These are phyloP conservation scores for Solanum clarkiae DNA, from an alignment of 257 asterid species.

Conservation along the genomic window DNA sequence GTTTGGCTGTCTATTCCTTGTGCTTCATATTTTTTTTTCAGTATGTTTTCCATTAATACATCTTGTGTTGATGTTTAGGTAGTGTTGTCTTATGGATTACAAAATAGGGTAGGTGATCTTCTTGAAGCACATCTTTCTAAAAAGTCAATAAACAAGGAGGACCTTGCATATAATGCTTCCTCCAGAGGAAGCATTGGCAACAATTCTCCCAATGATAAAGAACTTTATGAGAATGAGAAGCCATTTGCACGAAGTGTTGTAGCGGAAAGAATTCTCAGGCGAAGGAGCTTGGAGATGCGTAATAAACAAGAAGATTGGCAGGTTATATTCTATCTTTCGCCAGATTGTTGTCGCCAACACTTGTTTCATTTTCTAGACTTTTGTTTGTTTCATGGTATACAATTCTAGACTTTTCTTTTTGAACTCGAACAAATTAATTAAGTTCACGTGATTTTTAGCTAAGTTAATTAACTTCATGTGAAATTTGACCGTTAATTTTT, in stretches of 20 bases:
- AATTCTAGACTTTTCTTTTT: background rate
- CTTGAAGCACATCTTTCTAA: constrained; percentile 53
- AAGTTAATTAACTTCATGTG: background rate
- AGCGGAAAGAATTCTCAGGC: constrained; percentile 51
- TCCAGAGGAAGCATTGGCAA: constrained; percentile 21
- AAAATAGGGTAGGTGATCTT: constrained; percentile 41
- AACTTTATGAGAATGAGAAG: constrained; percentile 33
- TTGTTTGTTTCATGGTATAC: background rate
- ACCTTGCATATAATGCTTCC: constrained; percentile 14
- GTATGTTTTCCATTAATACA: background rate
- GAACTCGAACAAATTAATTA: background rate
- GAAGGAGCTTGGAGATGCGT: constrained; percentile 58
- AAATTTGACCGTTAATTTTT: background rate
- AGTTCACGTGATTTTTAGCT: background rate
- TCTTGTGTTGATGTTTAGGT: constrained; percentile 31
- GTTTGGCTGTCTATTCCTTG: background rate
- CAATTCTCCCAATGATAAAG: constrained; percentile 17
- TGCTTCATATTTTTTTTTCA: background rate
- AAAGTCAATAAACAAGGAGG: constrained; percentile 40
- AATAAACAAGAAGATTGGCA: constrained; percentile 71
- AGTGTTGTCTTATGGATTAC: constrained; percentile 44
- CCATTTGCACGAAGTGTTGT: constrained; percentile 43
- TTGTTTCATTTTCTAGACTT: background rate
- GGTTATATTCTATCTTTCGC: constrained; percentile 17
- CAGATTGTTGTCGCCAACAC: background rate